Evolutionary conservation across 208 protist genomes (phyloP).

Genomic region (Crithidia expoeki): DNA sequence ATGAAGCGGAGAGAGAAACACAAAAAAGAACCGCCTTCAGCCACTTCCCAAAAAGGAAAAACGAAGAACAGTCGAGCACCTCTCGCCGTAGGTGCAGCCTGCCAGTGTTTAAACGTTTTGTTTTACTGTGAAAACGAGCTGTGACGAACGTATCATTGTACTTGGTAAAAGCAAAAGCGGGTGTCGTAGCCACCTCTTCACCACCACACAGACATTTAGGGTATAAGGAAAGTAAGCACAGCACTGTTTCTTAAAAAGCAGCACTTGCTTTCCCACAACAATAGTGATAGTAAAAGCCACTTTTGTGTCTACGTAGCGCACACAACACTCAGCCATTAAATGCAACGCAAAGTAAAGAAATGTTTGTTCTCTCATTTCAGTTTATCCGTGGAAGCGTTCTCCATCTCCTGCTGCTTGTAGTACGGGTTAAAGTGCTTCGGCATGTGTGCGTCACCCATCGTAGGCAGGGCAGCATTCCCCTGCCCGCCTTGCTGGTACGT

Average conservation of each 20-base stretch:
- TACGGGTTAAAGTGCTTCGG: constrained; percentile 65
- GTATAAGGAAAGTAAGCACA: background rate
- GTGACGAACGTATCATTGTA: background rate
- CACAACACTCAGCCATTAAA: no score
- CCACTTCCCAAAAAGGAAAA: no score
- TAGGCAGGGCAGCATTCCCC: background rate
- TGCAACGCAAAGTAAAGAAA: no score
- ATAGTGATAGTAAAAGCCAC: no score
- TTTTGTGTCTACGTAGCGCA: no score
- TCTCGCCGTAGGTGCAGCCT: no score
- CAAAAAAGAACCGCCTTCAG: no score
- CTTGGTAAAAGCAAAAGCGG: background rate
- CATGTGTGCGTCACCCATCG: constrained; percentile 28
- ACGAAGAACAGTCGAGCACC: no score
- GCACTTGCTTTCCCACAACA: no score
- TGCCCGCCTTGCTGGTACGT: constrained; percentile 28
- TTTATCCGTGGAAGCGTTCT: constrained; percentile 33
- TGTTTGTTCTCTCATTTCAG: background rate
- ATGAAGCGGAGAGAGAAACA: no score
- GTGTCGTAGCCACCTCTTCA: no score
- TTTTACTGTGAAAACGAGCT: constrained; percentile 1
- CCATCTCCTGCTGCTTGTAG: constrained; percentile 55
- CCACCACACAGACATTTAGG: background rate
- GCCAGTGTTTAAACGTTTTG: no score
- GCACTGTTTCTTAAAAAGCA: background rate